Evolutionary conservation across 129 eudicot species (phyloP).

Genomic region (Mikania micrantha): DNA sequence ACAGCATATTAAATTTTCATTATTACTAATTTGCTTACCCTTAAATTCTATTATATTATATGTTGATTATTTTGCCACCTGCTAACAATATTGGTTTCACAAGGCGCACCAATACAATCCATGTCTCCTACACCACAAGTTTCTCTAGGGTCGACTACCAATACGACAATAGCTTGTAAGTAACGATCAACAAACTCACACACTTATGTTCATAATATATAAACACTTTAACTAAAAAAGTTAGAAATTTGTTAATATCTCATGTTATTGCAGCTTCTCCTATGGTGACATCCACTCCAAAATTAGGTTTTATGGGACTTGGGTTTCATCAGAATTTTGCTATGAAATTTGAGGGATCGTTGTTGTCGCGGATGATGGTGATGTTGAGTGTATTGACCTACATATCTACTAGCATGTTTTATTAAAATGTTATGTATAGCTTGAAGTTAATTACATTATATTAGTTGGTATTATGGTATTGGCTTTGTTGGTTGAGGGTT

Average conservation of each 20-base stretch:
- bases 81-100: background rate
- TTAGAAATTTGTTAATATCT: background rate
- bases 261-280: conserved; percentile 22
- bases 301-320: conserved; percentile 11
- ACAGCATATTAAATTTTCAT: no score
- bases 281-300: conserved; percentile 6
- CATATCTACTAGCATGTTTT: background rate
- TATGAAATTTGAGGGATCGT: conserved; percentile 9
- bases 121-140: conserved; percentile 29
- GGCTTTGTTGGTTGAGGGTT: background rate
- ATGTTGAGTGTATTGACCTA: background rate
- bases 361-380: background rate
- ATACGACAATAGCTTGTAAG: conserved; percentile 28
- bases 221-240: no score
- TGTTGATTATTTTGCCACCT: background rate
- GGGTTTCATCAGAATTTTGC: conserved; percentile 20
- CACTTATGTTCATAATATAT: no score
- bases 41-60: no score
- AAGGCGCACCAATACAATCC: conserved; percentile 20
- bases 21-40: no score
- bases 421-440: background rate
- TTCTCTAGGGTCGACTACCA: conserved; percentile 27
- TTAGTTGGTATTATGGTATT: background rate
- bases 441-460: background rate
- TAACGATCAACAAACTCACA: background rate